A percentile compares a stretch with the other conserved stretches of the same genome.
Conservation (phyloP, 495 filamentous ascomycete genomes). For the Thozetella sp. region DNA sequence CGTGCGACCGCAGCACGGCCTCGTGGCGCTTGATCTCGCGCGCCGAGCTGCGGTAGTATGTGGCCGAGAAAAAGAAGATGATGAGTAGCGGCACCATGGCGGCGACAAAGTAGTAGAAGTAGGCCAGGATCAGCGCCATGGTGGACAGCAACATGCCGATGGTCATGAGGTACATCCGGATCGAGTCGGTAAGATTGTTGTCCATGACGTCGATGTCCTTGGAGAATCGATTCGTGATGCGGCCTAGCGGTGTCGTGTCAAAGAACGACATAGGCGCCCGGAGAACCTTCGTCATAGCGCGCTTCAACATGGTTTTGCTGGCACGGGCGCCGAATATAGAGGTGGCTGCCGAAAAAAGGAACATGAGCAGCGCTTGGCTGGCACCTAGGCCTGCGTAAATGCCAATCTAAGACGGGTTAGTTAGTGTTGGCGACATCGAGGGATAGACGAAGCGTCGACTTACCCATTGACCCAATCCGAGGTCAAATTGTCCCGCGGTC, state of each 20-base stretch:
- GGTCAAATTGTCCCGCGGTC: conserved; percentile 74
- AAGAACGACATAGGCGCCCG: conserved; percentile 97
- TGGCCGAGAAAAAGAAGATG: conserved; percentile 79
- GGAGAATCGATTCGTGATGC: conserved; percentile 96
- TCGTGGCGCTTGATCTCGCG: conserved; percentile 95
- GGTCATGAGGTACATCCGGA: conserved; percentile 91
- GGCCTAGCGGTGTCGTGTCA: conserved; percentile 93
- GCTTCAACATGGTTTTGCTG: conserved; percentile 76
- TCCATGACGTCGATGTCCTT: conserved; percentile 97
- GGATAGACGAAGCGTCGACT: too few relatives aligned
- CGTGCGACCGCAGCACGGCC: conserved; percentile 78
- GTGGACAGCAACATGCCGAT: conserved; percentile 78
- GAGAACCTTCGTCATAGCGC: conserved; percentile 79
- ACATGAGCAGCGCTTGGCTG: conserved; percentile 72
- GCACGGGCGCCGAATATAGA: conserved; percentile 80
- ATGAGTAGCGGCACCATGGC: conserved; percentile 81
- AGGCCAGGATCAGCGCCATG: conserved; percentile 86
- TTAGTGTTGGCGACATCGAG: too few relatives aligned
- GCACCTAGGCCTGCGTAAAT: conserved; percentile 80
- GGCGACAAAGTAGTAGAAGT: conserved; percentile 92
- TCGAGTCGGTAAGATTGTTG: conserved; percentile 85
- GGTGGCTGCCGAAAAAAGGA: conserved; percentile 59
- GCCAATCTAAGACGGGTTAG: too few relatives aligned
- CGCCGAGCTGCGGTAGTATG: conserved; percentile 88
- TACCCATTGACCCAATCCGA: conserved; percentile 57